Evolutionary conservation across 768 basidiomycete species (phyloP), one percentile per base, ranked within the genome.

Genomic region (Daedaleopsis nitida): DNA sequence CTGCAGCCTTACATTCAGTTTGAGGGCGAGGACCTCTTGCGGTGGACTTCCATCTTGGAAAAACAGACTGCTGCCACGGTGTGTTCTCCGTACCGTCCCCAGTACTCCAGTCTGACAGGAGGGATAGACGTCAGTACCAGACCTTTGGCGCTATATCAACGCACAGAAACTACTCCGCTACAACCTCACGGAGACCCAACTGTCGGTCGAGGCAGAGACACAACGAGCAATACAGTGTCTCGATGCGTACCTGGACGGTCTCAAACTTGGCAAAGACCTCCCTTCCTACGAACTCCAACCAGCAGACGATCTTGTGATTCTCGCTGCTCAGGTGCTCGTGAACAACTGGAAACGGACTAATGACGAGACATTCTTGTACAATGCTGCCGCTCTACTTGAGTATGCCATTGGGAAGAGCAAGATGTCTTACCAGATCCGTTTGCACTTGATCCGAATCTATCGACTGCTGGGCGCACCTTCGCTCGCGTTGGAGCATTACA

Each of bases 261-360:
- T 96, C 32, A 77, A 82, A 19, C 76, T 94, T 2, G 93, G 93
- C 49, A 74, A 77, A 44, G 76, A 82, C 53, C 79, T 96, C 19
- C 84, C 87, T 9, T 70, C 78, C 5, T 90, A 92, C 0, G 95
- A 96, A 67, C 78, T 95, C 24, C 95, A 96, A 69, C 91, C 89
- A 17, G 90, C 86, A 1, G 95, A 97, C 66, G 95, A 96, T 68
- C 81, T 96, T 35, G 87, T 82, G 24, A 79, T 96, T 27, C 77
- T 97, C 21, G 86, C 89, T 7, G 88, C 81, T 2, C 88, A 88
- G 66, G 82, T 83, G 2, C 80, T 86, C 55, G 81, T 94, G 48
- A 84, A 76, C 69, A 71, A 85, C 21, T 92, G 89, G 88, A 78
- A 73, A 43, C 70, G 86, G 50, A 77, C 81, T 60, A 76, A 71